Evolutionary conservation across 148 eudicot species (phyloP), one percentile per base, ranked within the genome.

Genomic region (Pouteria glomerata): DNA sequence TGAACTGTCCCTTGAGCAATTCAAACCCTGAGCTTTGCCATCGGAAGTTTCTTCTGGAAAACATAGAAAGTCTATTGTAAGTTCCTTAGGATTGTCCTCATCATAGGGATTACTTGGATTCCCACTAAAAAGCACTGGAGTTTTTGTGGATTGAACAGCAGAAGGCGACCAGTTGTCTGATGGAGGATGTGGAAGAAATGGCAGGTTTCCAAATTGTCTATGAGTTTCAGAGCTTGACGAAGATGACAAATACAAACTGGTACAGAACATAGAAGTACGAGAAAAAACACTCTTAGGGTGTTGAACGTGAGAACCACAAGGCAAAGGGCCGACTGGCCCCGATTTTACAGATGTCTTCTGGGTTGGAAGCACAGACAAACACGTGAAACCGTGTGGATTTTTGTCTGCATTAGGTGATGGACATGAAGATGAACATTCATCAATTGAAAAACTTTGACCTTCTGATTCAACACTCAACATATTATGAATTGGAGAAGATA

Each of bases 201-300:
- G 85, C 18, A 76, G 80, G 23, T 73, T 79, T 27, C 82, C 78
- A 23, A 76, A 70, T 34, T 79, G 80, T 21, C 74, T 68, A 15
- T 73, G 73, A 21, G 78, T 70, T 73, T 82, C 85, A 41, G 75
- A 73, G 47, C 76, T 69, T 24, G 82, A 76, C 15, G 85, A 82
- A 65, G 85, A 82, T 53, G 85, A 82, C 26, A 79, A 48, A 51
- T 82, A 79, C 67, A 82, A 73, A 55, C 74, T 76, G 10, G 82
- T 82, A 68, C 85, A 82, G 61, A 82, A 82, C 80, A 69, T 76
- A 27, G 85, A 79, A 51, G 82, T 61, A 24, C 80, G 51, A 41
- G 81, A 81, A 24, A 78, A 74, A 55, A 65, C 50, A 68, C 53
- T 55, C 52, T 77, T 75, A 70, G 74, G 57, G 67, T 60, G 4